Evolutionary conservation across 805 yeast genomes (phyloP), one percentile per base, ranked within the genome.

Genomic region (Candida endomychidarum): DNA sequence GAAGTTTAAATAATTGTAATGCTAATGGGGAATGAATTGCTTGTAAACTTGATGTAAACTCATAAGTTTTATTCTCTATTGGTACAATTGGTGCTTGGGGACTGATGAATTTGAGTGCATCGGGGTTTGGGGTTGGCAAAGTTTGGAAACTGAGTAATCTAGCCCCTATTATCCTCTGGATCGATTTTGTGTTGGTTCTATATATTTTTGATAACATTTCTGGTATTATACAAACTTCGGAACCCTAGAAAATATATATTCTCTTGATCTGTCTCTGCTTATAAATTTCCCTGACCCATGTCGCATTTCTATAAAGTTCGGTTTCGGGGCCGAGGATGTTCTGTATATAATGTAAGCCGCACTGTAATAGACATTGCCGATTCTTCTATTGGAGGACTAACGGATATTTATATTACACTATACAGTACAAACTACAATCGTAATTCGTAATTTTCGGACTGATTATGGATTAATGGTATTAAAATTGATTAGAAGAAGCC

Each of bases 81-180:
- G 82, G 82, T 8, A 73, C 54, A 18, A 78, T 72, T n/a, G 56
- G 53, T 45, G 54, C 57, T 37, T 75, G 78, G 10, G 64, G 65
- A 2, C 79, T 64, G 7, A 81, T 65, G 54, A 81, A 84, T 54
- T 84, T 84, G 40, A 84, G 61, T 1, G 93, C 89, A 57, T 84
- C 80, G 38, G 80, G 86, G 53, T 83, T 83, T 10, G 93, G 93
- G 0, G 93, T 84, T 1, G 81, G 67, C 14, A 74, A 54, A 0
- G 87, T 65, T 43, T 69, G 57, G 50, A 68, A 67, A 1, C 70
- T 57, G 18, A 65, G 55, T 3, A 24, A 25, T 19, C 41, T 30
- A 24, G 7, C 14, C 4, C 16, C 33, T 11, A 11, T 10, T 23
- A 23, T 34, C 17, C 21, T 34, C 5, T 34, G 28, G 15, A 34